Conservation (phyloP, 2,329 filamentous ascomycete genomes). For the Fusarium burgessii region DNA sequence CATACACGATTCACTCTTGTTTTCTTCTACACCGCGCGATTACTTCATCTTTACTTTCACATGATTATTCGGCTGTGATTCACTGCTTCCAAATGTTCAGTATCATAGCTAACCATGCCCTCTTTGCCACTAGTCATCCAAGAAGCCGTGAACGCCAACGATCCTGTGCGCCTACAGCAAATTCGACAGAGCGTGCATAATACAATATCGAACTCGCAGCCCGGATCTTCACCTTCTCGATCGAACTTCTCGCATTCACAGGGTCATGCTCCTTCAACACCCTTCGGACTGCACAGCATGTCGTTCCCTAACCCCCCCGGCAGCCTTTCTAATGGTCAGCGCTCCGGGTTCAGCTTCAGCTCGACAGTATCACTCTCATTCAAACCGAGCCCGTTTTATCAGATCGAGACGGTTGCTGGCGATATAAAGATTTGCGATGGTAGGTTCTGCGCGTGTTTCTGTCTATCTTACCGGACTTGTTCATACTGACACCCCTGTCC, state of each 20-base stretch:
- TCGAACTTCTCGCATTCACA: conserved; percentile 30
- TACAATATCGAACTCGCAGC: conserved; percentile 47
- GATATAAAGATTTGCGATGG: conserved; percentile 77
- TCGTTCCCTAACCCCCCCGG: conserved; percentile 35
- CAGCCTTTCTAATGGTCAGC: conserved; percentile 38
- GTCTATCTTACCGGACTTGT: background rate
- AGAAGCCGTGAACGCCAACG: conserved; percentile 52
- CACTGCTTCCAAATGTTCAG: background rate
- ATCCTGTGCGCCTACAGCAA: conserved; percentile 57
- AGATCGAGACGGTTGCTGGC: conserved; percentile 73
- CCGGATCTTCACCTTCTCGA: conserved; percentile 35
- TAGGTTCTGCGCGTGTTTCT: conserved; percentile 56
- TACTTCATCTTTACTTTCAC: background rate
- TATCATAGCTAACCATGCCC: conserved; percentile 24
- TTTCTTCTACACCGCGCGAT: background rate
- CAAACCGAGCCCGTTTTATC: conserved; percentile 89
- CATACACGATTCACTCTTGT: background rate
- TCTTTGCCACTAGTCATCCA: conserved; percentile 55
- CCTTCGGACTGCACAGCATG: conserved; percentile 35
- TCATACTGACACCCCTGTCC: conserved; percentile 18
- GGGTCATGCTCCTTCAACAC: conserved; percentile 18
- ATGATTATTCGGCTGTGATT: background rate
- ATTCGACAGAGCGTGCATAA: conserved; percentile 58
- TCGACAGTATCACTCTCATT: conserved; percentile 49
- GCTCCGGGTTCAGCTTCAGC: conserved; percentile 25